Conservation (phyloP, 2,329 filamentous ascomycete species). For the Clarireedia monteithiana region DNA sequence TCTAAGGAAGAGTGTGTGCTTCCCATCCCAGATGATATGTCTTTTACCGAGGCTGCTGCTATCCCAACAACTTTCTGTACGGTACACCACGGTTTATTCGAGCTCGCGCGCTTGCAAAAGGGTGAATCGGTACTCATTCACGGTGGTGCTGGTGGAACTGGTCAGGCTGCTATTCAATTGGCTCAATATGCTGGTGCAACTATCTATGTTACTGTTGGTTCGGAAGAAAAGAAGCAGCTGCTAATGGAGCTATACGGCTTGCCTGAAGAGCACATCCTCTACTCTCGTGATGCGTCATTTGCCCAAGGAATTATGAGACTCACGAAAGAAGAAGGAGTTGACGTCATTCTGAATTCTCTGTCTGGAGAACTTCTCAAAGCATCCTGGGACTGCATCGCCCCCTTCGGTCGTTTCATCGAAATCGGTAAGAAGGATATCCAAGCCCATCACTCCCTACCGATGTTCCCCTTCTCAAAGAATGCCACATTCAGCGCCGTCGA, state of each 20-base stretch:
- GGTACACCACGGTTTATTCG: constrained; percentile 37
- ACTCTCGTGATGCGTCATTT: constrained; percentile 31
- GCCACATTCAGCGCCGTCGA: not conserved
- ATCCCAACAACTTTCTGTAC: constrained; percentile 34
- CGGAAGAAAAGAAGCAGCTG: constrained; percentile 31
- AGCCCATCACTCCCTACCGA: not conserved
- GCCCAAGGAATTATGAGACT: constrained; percentile 24
- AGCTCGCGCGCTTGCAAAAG: constrained; percentile 32
- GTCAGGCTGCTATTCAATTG: constrained; percentile 24
- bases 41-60: constrained; percentile 33
- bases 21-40: constrained; percentile 33
- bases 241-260: constrained; percentile 33
- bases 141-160: constrained; percentile 14
- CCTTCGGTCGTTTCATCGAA: constrained; percentile 33
- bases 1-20: constrained; percentile 14
- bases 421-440: constrained; percentile 9
- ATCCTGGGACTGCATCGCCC: constrained; percentile 30
- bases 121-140: constrained; percentile 25
- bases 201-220: constrained; percentile 36
- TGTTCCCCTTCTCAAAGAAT: not conserved
- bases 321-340: constrained; percentile 20
- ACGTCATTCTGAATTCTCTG: constrained; percentile 25
- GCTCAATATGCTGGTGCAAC: constrained; percentile 28
- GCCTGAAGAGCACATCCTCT: constrained; percentile 33
- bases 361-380: constrained; percentile 18